Base-by-base conservation (phyloP, 129 eudicot genomes). In the Saposhnikovia divaricata region DNA sequence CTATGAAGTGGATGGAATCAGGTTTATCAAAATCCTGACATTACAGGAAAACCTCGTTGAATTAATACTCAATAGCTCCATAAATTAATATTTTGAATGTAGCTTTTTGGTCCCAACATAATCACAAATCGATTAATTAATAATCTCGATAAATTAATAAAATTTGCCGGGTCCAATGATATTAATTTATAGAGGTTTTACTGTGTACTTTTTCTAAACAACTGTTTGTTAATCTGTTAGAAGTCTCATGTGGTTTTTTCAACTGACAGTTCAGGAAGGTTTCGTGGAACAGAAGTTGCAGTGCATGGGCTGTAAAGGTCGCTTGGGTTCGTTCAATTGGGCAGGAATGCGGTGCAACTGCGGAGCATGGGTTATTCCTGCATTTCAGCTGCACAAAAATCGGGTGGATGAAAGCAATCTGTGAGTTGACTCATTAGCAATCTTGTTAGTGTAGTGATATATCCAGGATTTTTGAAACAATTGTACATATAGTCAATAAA, bases 1-100 rank as follows among this genome's bases (percentile, higher is more conserved):
- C 98, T 66, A 87, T 93, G 98, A 93, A 93, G 81, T 93, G 98
- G 98, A 93, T 93, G 97, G 88, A 91, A 88, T 34, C 93, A 83
- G 88, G 98, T 93, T 34, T 38, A 80, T 51, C 6, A 74, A 70
- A 72, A 13, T 34, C 57, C 9, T 19, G 3, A 25, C n/a, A 51
- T 53, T 37, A 31, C 34, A 31, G n/a, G n/a, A n/a, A n/a, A n/a
- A n/a, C n/a, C n/a, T n/a, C n/a, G n/a, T n/a, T n/a, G n/a, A n/a
- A n/a, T n/a, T n/a, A 31, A 31, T 31, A 31, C 34, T n/a, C n/a
- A 1, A 31, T 31, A 31, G 34, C 34, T 31, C 34, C 0, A 31
- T 31, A 31, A 31, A 31, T 31, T 31, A 31, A 31, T 31, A 31
- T 31, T 31, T 31, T 31, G 34, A 31, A 31, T 31, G 0, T 31